A percentile compares a stretch with the other conserved stretches of the same genome.
Conservation (phyloP, 225 moss, liverwort and hornwort genomes). For the Pseudoscleropodium purum region DNA sequence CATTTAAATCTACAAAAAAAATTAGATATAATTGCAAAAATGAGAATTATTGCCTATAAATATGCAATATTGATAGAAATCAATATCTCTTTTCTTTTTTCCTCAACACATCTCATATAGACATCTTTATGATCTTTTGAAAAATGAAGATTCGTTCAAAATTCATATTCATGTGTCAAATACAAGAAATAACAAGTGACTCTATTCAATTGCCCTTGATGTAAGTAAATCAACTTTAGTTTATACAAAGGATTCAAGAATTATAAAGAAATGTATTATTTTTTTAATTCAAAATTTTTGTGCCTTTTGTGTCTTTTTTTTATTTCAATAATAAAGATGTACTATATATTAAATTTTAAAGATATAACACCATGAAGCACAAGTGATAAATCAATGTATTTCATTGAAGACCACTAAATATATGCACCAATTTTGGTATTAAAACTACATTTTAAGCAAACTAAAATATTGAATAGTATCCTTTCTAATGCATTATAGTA, state of each 20-base stretch:
- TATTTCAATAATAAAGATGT: not conserved
- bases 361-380: not conserved
- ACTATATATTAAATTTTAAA: too few species aligned
- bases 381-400: not conserved
- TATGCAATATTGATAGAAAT: too few species aligned
- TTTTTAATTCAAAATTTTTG: not conserved
- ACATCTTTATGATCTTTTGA: not conserved
- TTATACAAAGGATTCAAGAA: not conserved
- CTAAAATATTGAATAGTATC: not conserved
- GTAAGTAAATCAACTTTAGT: not conserved
- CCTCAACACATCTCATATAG: fast-evolving
- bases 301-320: not conserved
- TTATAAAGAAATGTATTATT: not conserved
- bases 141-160: not conserved
- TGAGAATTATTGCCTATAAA: not conserved
- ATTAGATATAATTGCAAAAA: not conserved
- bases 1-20: not conserved
- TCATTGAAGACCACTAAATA: not conserved
- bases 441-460: not conserved
- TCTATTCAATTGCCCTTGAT: not conserved
- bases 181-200: not conserved
- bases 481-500: fast-evolving
- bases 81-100: fast-evolving
- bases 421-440: not conserved
- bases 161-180: not conserved